phyloP scores from a whole-genome alignment of 2,329 filamentous ascomycete genomes.

The Talaromyces amestolkiae region DNA sequence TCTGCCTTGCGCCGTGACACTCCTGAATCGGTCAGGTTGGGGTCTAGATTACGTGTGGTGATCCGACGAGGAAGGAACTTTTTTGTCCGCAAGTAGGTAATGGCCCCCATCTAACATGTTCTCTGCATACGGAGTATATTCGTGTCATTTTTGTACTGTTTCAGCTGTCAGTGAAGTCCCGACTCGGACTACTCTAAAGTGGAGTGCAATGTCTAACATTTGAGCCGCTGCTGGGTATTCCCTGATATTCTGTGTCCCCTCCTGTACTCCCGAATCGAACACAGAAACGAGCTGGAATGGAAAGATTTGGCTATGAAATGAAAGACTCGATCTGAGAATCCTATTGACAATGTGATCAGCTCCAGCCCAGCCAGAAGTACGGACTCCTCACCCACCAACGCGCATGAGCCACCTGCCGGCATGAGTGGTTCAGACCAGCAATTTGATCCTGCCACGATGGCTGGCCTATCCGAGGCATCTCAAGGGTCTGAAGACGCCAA shows the following conservation, averaged over 20 bases:
- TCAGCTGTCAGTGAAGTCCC: background rate
- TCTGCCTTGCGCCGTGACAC: constrained; percentile 5
- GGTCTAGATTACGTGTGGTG: constrained; percentile 32
- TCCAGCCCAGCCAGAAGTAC: constrained; percentile 9
- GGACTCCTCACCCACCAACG: constrained; percentile 7
- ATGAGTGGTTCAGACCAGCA: constrained; percentile 33
- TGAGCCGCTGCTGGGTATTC: background rate
- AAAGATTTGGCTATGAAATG: background rate
- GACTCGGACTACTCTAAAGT: background rate
- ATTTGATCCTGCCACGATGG: constrained; percentile 39
- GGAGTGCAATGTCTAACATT: background rate
- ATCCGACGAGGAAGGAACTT: constrained; percentile 37
- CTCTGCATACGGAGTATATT: background rate
- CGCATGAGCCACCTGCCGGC: constrained; percentile 11
- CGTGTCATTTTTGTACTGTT: background rate
- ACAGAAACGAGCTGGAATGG: background rate
- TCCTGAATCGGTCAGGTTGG: constrained; percentile 24
- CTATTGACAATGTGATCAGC: constrained; percentile 12
- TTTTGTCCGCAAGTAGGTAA: constrained; percentile 35
- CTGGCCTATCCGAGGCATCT: constrained; percentile 36
- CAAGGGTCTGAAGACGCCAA: constrained; percentile 43
- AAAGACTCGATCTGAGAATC: background rate
- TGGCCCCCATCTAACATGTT: constrained; percentile 2
- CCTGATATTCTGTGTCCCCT: background rate
- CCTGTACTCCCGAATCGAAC: background rate